Evolutionary conservation across 257 asterid genomes (phyloP), one percentile per base, ranked within the genome.

Genomic region (Primulina eburnea): DNA sequence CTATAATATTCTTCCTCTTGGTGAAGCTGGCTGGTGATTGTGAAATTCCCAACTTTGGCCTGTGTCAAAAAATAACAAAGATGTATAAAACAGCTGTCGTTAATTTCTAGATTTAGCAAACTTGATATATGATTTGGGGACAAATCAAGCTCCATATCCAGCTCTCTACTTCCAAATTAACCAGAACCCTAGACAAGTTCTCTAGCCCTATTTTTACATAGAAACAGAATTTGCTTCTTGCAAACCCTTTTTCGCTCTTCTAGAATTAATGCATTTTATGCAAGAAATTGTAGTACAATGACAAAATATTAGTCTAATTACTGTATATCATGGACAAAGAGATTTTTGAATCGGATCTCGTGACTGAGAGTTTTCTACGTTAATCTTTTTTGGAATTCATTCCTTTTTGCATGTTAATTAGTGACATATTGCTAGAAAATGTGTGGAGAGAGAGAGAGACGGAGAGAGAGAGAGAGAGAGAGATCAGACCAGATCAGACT

Each of bases 331-430:
- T 14, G 55, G 18, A 40, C 17, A 47, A 47, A 47, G 55, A 12
- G 7, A 80, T 65, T 73, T 69, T 59, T 75, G 85, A 78, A 82
- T 87, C 80, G 90, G 93, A 90, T 88, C 92, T 81, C 73, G 91
- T 81, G 90, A 82, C 77, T 78, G 88, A 70, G 84, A 17, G 68
- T 65, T 18, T 71, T 47, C 10, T 35, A 72, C 76, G 14, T 69
- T 81, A 84, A 85, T 85, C 80, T 82, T 84, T 84, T 90, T 86
- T 80, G 73, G 78, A 67, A 68, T 71, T 72, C 20, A 14, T 43
- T 82, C 86, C 64, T 79, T 76, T 76, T 65, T 59, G 62, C 81
- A 77, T 76, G 86, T 79, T 78, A 65, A 71, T 78, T 72, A 75
- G 78, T 50, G 57, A 16, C 37, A 58, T 62, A 14, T 11, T 9